phyloP scores from a whole-genome alignment of 164 flowering plant genomes.

The Platanus orientalis region DNA sequence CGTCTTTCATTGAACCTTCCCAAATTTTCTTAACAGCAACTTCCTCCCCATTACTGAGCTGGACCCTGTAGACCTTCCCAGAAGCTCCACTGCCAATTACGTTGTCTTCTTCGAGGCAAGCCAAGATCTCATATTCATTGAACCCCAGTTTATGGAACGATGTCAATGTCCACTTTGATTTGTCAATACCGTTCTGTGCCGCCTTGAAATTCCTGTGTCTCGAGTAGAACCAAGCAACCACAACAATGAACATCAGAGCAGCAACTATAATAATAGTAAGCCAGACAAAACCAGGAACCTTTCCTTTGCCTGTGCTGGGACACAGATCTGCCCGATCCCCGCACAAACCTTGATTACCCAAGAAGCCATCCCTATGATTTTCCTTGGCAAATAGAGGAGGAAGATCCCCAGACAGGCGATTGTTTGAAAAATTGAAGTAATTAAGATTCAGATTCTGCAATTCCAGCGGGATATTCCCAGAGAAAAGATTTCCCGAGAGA shows the following conservation, averaged over 20 bases:
- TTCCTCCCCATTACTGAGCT: constrained; percentile 49
- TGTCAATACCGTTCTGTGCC: constrained; percentile 29
- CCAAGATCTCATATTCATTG: too few species aligned
- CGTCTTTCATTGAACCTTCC: constrained; percentile 37
- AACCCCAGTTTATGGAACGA: constrained; percentile 72
- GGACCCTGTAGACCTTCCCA: constrained; percentile 68
- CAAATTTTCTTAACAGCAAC: constrained; percentile 75
- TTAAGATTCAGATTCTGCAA: constrained; percentile 68
- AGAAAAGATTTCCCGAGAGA: constrained; percentile 45
- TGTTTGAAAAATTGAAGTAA: constrained; percentile 52
- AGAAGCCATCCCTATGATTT: constrained; percentile 39
- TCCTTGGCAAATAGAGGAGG: constrained; percentile 46
- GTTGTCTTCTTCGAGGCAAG: too few species aligned
- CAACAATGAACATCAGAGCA: constrained; percentile 44
- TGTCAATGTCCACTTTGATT: constrained; percentile 50
- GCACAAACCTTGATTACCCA: constrained; percentile 64
- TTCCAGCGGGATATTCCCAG: too few species aligned
- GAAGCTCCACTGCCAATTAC: too few species aligned
- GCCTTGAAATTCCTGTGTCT: constrained; percentile 42
- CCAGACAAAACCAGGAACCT: constrained; percentile 52
- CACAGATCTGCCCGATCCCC: constrained; percentile 41
- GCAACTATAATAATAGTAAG: constrained; percentile 53
- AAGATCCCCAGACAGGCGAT: constrained; percentile 42
- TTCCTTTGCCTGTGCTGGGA: constrained; percentile 14
- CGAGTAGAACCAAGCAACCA: constrained; percentile 42